Base-by-base conservation (phyloP, 208 protist species). In the Leishmania tropica region DNA sequence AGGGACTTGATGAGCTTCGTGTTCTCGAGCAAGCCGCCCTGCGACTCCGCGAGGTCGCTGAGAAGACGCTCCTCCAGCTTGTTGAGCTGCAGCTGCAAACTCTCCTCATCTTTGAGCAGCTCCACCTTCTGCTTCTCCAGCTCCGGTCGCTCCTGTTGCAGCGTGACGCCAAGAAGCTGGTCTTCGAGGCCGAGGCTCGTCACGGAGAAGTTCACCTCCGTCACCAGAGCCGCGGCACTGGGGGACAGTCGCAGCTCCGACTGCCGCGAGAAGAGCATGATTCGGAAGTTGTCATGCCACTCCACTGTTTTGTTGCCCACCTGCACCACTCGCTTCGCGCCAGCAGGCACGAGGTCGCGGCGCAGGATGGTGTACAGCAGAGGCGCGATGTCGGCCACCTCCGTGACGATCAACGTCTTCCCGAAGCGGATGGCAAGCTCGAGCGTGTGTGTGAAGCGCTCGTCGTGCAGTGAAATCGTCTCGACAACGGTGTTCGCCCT, bases 371-470 rank as follows among this genome's bases (percentile, higher is more conserved):
- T 96, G 84, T 96, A 98, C 7, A 99, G 90, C 58, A 99, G 90
- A 45, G 98, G 95, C 79, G 98, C 96, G 11, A 99, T 92, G n/a
- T 72, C 78, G 81, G 99, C 92, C 67, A 99, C 98, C 89, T 99
- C 98, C 40, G 93, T 92, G 76, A 99, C 95, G 13, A 99, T 88
- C 48, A 99, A 89, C 65, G 98, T 99, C 90, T 99, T 99, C 79
- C 99, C 99, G 87, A 99, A 99, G 64, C 99, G 92, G 13, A 99
- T 98, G 56, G 98, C 96, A 15, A 99, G 93, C 91, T 99, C 99
- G 2, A 99, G 88, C 28, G 92, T 98, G 84, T 95, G 98, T 2
- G 96, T 76, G 82, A 99, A 99, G 68, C 96, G 96, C 65, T 97
- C 89, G 85, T 99, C 98, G 84, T 98, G 91, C 53, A 97, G 75